These are phyloP conservation scores for Zalerion maritima DNA, from an alignment of 495 filamentous ascomycete genomes.

Conservation along the genomic window DNA sequence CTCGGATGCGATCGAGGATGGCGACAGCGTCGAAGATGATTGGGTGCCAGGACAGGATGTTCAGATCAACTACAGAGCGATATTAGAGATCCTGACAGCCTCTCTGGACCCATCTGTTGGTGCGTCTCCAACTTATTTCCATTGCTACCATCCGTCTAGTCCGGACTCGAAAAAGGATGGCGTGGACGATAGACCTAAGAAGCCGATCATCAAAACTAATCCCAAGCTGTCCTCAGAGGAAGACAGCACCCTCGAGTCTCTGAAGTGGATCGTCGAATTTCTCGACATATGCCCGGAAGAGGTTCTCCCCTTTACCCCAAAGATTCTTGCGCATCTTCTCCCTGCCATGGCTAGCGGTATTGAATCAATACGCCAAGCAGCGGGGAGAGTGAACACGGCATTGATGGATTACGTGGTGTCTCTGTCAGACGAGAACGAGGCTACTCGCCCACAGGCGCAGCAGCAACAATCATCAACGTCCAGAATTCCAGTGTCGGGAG, in stretches of 20 bases:
- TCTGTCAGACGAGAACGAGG: slow-evolving; percentile 59
- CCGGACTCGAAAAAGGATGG: background rate
- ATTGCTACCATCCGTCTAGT: slow-evolving; percentile 1
- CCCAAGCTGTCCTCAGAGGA: slow-evolving; percentile 52
- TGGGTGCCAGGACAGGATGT: slow-evolving; percentile 98
- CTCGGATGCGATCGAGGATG: slow-evolving; percentile 42
- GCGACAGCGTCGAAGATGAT: slow-evolving; percentile 67
- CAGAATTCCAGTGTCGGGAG: slow-evolving; percentile 31
- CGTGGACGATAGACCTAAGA: background rate
- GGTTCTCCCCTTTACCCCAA: slow-evolving; percentile 87
- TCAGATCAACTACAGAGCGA: slow-evolving; percentile 80
- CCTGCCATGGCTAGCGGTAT: slow-evolving; percentile 88
- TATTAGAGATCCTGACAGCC: slow-evolving; percentile 80
- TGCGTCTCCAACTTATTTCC: no score
- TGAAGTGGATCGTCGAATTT: slow-evolving; percentile 92
- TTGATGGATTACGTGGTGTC: slow-evolving; percentile 86
- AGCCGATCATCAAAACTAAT: no score
- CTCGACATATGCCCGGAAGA: slow-evolving; percentile 96
- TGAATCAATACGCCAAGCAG: slow-evolving; percentile 76
- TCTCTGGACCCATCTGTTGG: slow-evolving; percentile 76
- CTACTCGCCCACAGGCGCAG: slow-evolving; percentile 23
- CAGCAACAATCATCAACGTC: no score
- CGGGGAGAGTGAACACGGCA: slow-evolving; percentile 74
- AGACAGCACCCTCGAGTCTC: slow-evolving; percentile 75
- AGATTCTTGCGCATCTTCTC: slow-evolving; percentile 78